These are phyloP conservation scores for Acarospora socialis DNA, from an alignment of 2,329 filamentous ascomycete species.

Conservation along the genomic window DNA sequence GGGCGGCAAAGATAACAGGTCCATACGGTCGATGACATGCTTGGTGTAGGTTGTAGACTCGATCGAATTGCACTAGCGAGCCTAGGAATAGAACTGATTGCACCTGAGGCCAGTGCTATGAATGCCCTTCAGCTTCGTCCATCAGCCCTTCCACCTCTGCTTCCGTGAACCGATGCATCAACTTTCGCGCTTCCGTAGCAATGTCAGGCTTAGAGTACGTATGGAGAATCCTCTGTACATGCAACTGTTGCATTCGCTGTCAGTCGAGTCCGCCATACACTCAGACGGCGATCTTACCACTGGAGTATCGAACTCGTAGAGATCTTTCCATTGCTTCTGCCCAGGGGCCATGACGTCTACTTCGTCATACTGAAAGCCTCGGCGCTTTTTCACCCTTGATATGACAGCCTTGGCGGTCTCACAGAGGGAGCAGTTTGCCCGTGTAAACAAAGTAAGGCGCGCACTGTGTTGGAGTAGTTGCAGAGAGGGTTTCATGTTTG, in stretches of 20 bases:
- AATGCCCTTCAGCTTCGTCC: constrained; percentile 26
- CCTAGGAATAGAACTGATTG: no score
- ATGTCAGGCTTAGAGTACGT: constrained; percentile 24
- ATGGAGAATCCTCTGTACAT: constrained; percentile 34
- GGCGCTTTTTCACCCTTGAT: constrained; percentile 36
- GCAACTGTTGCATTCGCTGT: no score
- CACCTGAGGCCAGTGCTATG: no score
- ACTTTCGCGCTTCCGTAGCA: constrained; percentile 35
- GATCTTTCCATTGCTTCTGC: constrained; percentile 42
- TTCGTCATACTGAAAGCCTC: constrained; percentile 42
- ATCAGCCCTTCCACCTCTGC: constrained; percentile 41
- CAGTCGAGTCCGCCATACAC: no score
- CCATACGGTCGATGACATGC: constrained; percentile 10
- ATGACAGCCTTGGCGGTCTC: constrained; percentile 45
- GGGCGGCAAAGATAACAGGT: constrained; percentile 11
- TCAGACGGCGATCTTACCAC: no score
- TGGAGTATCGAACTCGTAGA: constrained; percentile 51
- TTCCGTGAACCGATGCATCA: constrained; percentile 49
- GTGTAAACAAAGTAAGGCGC: constrained; percentile 46
- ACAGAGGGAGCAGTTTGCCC: constrained; percentile 45
- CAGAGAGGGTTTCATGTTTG: no score
- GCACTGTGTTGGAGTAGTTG: no score
- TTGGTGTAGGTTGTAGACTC: neutral
- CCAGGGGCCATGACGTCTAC: constrained; percentile 42
- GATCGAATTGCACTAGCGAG: no score